phyloP scores from a whole-genome alignment of 352 stramenopile species.

The Thraustochytrium sp. region DNA sequence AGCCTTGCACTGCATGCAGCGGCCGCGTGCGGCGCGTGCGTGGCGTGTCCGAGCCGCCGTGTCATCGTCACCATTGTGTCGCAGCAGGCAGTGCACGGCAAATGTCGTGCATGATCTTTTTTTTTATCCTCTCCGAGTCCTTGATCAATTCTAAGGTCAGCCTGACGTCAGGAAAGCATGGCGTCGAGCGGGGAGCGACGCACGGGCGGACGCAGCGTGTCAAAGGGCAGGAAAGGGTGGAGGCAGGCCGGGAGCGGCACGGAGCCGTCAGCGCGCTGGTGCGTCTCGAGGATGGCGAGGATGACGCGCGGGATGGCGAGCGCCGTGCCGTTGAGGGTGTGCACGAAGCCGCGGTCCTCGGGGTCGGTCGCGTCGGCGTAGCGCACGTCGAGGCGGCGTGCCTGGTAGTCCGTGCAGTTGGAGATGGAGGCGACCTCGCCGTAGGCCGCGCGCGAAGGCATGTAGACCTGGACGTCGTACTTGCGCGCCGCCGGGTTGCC shows the following conservation, averaged over 20 bases:
- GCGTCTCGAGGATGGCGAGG: slow-evolving; percentile 73
- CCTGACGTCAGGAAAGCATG: too few relatives aligned
- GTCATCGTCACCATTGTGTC: too few relatives aligned
- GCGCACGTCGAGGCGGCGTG: slow-evolving; percentile 71
- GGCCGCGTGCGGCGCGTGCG: too few relatives aligned
- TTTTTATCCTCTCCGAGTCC: too few relatives aligned
- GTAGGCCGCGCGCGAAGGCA: slow-evolving; percentile 61
- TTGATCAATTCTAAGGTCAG: too few relatives aligned
- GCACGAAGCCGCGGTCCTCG: slow-evolving; percentile 58
- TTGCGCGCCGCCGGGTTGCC: slow-evolving; percentile 72
- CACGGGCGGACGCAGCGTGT: slow-evolving; percentile 57
- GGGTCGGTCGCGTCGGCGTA: slow-evolving; percentile 50
- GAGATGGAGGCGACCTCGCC: slow-evolving; percentile 71
- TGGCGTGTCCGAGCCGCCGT: too few relatives aligned
- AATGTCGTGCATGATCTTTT: too few relatives aligned
- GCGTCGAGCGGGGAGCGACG: too few relatives aligned
- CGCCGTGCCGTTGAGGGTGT: slow-evolving; percentile 77
- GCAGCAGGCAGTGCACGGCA: too few relatives aligned
- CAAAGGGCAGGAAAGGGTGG: slow-evolving; percentile 69
- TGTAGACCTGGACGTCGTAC: slow-evolving; percentile 75
- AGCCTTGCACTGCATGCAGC: too few relatives aligned
- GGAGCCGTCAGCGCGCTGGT: slow-evolving; percentile 68
- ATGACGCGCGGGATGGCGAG: slow-evolving; percentile 69
- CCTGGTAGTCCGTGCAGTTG: slow-evolving; percentile 81
- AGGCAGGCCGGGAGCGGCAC: slow-evolving; percentile 69